Evolutionary conservation across 768 basidiomycete species (phyloP).

Genomic region (Xerocomellus chrysenteron): DNA sequence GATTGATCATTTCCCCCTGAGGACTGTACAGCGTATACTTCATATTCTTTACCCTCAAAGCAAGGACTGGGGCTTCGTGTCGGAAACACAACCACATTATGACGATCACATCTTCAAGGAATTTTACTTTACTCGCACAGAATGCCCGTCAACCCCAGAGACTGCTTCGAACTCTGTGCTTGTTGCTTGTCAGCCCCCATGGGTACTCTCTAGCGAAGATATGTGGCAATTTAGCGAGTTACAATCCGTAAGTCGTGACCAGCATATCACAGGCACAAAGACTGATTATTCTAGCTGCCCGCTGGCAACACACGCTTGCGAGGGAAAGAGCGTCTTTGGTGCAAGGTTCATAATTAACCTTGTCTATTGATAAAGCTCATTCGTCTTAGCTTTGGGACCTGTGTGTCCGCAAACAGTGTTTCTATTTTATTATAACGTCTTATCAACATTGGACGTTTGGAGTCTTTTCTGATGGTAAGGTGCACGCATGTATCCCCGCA

Average conservation of each 20-base stretch:
- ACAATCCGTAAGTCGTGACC: conserved; percentile 21
- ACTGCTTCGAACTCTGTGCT: conserved; percentile 40
- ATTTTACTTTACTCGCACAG: conserved; percentile 42
- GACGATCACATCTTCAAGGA: conserved; percentile 45
- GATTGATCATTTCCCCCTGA: conserved; percentile 35
- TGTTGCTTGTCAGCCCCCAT: conserved; percentile 61
- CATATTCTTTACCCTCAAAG: conserved; percentile 47
- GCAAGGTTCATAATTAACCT: conserved; percentile 42
- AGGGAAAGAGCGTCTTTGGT: conserved; percentile 58
- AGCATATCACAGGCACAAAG: not conserved
- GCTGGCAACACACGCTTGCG: conserved; percentile 40
- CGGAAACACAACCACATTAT: conserved; percentile 31
- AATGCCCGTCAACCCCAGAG: conserved; percentile 20
- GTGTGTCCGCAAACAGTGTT: conserved; percentile 47
- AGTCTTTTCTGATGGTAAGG: conserved; percentile 53
- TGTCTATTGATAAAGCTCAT: conserved; percentile 7
- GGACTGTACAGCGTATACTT: conserved; percentile 36
- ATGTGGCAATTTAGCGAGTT: conserved; percentile 52
- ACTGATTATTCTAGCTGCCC: conserved; percentile 24
- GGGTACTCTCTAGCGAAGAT: conserved; percentile 54
- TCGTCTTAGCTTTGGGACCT: conserved; percentile 46
- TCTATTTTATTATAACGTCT: conserved; percentile 58
- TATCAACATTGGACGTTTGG: conserved; percentile 65
- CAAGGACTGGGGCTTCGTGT: conserved; percentile 42
- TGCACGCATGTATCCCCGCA: not conserved